Conservation (phyloP, 306 rosid species). For the Medicago lupulina region DNA sequence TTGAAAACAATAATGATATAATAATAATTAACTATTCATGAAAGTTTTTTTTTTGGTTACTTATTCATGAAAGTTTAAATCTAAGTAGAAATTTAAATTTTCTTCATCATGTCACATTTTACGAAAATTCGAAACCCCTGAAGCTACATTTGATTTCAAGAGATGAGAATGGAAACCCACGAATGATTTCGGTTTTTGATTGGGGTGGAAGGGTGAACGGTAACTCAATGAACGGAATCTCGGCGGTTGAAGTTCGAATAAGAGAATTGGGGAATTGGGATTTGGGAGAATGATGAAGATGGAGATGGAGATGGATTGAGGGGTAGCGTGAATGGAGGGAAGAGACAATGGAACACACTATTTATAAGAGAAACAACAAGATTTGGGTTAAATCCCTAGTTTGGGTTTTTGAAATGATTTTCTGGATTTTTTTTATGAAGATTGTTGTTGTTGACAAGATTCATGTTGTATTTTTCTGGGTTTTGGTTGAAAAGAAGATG, state of each 20-base stretch:
- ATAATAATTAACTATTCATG: too few species aligned
- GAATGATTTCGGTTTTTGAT: conserved; percentile 6
- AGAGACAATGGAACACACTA: conserved; percentile 10
- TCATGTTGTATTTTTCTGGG: too few species aligned
- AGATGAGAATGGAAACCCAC: conserved; percentile 33
- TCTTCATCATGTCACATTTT: conserved; percentile 10
- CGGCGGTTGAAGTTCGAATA: conserved; percentile 35
- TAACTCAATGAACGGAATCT: conserved; percentile 24
- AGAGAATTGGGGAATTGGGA: conserved; percentile 42
- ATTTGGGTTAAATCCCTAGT: too few species aligned
- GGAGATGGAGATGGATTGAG: conserved; percentile 35
- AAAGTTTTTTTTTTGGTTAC: too few species aligned
- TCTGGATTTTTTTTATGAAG: too few species aligned
- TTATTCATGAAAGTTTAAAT: background rate
- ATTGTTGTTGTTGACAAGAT: too few species aligned
- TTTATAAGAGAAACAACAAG: background rate
- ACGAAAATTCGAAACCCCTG: background rate
- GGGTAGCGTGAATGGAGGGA: conserved; percentile 56
- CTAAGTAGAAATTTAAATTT: background rate
- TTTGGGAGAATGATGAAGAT: conserved; percentile 23
- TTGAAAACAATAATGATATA: too few species aligned
- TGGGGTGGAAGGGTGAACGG: background rate
- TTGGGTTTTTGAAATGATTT: too few species aligned
- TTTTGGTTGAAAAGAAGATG: too few species aligned
- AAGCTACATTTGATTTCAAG: conserved; percentile 23